Evolutionary conservation across 306 rosid species (phyloP).

Genomic region (Acacia melanoxylon): DNA sequence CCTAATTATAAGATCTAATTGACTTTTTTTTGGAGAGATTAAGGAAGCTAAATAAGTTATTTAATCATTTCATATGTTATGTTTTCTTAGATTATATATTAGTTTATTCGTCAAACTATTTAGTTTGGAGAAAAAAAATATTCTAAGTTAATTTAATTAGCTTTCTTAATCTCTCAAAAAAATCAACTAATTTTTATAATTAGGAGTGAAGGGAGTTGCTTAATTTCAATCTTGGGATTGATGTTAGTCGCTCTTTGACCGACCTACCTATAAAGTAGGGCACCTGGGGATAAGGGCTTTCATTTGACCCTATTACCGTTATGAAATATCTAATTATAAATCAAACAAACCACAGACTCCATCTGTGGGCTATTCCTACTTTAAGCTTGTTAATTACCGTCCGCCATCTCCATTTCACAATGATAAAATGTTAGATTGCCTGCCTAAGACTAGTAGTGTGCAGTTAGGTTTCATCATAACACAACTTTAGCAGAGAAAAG

Average conservation of each 20-base stretch:
- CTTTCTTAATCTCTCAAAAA: no score
- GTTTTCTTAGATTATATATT: no score
- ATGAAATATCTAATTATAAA: background rate
- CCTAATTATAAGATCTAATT: no score
- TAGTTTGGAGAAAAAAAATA: no score
- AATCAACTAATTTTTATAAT: no score
- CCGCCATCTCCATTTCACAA: background rate
- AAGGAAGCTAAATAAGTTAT: no score
- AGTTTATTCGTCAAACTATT: no score
- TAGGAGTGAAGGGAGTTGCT: no score
- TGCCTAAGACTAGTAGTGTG: background rate
- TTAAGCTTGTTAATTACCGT: background rate
- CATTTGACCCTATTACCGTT: background rate
- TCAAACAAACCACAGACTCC: background rate
- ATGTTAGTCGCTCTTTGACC: background rate
- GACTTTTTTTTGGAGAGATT: no score
- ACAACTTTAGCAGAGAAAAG: background rate
- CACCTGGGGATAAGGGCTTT: conserved; percentile 2
- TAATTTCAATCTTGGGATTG: no score
- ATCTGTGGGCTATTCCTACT: background rate
- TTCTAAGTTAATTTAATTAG: no score
- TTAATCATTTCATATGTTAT: no score
- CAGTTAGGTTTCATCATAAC: background rate
- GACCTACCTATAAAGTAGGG: background rate
- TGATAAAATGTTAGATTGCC: background rate